These are phyloP conservation scores for Phyllosticta citrichinensis DNA, from an alignment of 2,329 filamentous ascomycete species.

Conservation along the genomic window DNA sequence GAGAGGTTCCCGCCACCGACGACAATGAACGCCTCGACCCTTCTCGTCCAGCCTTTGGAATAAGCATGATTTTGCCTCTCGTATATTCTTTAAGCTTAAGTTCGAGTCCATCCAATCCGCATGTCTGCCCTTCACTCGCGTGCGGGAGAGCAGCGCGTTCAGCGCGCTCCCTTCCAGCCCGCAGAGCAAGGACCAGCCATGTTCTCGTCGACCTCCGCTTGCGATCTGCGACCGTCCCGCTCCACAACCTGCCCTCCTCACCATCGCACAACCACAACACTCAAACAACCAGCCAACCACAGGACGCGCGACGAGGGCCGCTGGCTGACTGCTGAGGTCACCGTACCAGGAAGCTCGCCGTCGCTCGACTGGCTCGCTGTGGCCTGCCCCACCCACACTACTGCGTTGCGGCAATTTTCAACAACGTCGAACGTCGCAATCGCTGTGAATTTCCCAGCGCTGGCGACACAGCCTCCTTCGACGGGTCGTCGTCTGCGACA, in stretches of 20 bases:
- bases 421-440: background rate
- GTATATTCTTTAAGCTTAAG: background rate
- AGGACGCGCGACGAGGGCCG: no score
- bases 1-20: no score
- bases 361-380: background rate
- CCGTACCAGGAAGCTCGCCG: no score
- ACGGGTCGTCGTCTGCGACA: background rate
- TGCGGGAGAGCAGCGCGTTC: no score
- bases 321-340: no score
- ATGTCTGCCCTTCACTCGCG: background rate
- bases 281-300: no score
- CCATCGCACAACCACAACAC: no score
- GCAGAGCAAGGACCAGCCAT: background rate
- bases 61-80: background rate
- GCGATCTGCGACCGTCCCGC: no score
- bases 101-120: background rate
- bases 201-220: no score
- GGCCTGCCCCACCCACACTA: background rate
- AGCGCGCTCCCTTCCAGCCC: background rate
- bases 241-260: no score
- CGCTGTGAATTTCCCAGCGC: background rate
- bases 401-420: background rate
- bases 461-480: background rate
- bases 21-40: no score
- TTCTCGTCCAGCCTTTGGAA: background rate